Conservation (phyloP, 129 eudicot genomes). For the Ambrosia artemisiifolia region DNA sequence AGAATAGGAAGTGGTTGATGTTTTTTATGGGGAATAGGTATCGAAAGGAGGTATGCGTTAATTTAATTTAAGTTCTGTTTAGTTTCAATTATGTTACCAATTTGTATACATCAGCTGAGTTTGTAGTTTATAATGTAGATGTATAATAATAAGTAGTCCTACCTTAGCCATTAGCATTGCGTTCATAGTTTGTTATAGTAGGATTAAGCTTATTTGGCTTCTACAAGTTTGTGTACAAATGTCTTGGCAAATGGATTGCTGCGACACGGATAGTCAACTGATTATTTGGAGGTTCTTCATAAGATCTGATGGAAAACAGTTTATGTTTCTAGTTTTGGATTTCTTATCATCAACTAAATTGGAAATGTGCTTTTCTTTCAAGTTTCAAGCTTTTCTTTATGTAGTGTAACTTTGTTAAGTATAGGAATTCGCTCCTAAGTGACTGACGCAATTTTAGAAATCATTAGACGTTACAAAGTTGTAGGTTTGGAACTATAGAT, state of each 20-base stretch:
- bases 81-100: not conserved
- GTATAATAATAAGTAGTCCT: not conserved
- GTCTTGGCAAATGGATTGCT: not conserved
- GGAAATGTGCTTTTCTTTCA: not conserved
- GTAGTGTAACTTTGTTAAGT: not conserved
- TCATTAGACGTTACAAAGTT: not conserved
- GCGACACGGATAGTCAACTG: not conserved
- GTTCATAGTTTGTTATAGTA: not conserved
- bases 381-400: not conserved
- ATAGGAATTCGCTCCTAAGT: not conserved
- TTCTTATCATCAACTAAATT: not conserved
- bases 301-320: not conserved
- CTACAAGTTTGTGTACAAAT: not conserved
- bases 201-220: not conserved
- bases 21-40: conserved; percentile 95
- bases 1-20: conserved; percentile 59
- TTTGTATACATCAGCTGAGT: not conserved
- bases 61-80: not conserved
- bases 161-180: not conserved
- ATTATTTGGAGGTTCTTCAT: not conserved
- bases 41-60: conserved; percentile 74
- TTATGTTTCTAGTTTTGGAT: not conserved
- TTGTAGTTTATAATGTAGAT: not conserved
- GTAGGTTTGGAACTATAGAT: conserved; percentile 3
- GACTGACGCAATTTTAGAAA: not conserved